Conservation (phyloP, 164 flowering plant species). For the Tetrastigma voinierianum region DNA sequence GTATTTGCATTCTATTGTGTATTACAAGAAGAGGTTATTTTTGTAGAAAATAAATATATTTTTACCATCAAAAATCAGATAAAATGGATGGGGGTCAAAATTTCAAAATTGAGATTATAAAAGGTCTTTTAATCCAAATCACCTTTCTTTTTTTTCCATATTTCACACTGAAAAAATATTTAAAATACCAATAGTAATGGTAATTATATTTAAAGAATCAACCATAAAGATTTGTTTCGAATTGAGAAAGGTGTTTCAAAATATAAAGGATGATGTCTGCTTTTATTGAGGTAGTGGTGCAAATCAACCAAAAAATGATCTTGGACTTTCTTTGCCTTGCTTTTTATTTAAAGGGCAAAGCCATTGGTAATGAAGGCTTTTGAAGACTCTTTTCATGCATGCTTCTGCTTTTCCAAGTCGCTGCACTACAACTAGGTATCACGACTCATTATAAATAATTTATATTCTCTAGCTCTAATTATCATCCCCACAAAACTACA, state of each 20-base stretch:
- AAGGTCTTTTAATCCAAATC: too few relatives aligned
- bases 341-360: not conserved
- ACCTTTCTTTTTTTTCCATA: too few relatives aligned
- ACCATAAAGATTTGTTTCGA: too few relatives aligned
- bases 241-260: not conserved
- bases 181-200: too few relatives aligned
- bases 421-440: not conserved
- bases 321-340: not conserved
- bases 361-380: not conserved
- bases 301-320: not conserved
- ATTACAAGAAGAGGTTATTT: too few relatives aligned
- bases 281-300: not conserved
- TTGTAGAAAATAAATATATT: too few relatives aligned
- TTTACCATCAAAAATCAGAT: too few relatives aligned
- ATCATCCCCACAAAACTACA: not conserved
- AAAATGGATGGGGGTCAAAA: too few relatives aligned
- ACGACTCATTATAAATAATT: not conserved
- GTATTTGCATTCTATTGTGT: too few relatives aligned
- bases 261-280: not conserved
- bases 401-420: not conserved
- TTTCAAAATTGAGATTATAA: too few relatives aligned
- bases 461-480: not conserved
- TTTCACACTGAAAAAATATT: too few relatives aligned
- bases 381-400: not conserved
- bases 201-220: too few relatives aligned